Evolutionary conservation across 1,139 yeast genomes (phyloP).

Genomic region (Magnusiomyces fungicola): DNA sequence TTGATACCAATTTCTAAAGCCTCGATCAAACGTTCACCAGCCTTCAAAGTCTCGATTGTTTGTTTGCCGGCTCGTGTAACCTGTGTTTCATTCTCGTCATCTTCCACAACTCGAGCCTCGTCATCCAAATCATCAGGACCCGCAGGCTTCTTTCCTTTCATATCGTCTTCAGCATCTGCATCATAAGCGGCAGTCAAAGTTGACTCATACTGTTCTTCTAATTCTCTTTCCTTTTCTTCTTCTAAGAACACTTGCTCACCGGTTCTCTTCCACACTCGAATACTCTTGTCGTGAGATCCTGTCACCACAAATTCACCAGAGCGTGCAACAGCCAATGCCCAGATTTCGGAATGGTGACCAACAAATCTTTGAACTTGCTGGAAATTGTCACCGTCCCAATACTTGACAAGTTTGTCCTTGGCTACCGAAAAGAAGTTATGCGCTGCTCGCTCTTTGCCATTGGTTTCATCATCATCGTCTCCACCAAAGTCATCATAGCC

Average conservation of each 20-base stretch:
- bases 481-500: neutral
- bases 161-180: slow-evolving; percentile 37
- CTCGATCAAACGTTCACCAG: slow-evolving; percentile 90
- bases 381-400: slow-evolving; percentile 98
- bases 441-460: slow-evolving; percentile 40
- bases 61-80: slow-evolving; percentile 68
- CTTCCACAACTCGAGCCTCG: slow-evolving; percentile 29
- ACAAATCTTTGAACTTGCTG: slow-evolving; percentile 86
- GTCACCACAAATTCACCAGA: slow-evolving; percentile 71
- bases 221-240: slow-evolving; percentile 92
- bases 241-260: slow-evolving; percentile 91
- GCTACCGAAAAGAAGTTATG: slow-evolving; percentile 88
- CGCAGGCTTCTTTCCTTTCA: slow-evolving; percentile 10
- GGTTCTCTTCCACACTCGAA: slow-evolving; percentile 85
- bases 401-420: slow-evolving; percentile 82
- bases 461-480: slow-evolving; percentile 1
- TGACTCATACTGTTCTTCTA: slow-evolving; percentile 83
- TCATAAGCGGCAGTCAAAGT: slow-evolving; percentile 67
- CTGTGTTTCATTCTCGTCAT: slow-evolving; percentile 46
- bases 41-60: slow-evolving; percentile 85
- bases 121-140: slow-evolving; percentile 22
- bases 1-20: slow-evolving; percentile 78
- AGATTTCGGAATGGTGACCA: slow-evolving; percentile 83
- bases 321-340: slow-evolving; percentile 74
- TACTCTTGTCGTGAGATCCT: slow-evolving; percentile 91